Base-by-base conservation (phyloP, 306 rosid genomes). In the Glycyrrhiza uralensis region DNA sequence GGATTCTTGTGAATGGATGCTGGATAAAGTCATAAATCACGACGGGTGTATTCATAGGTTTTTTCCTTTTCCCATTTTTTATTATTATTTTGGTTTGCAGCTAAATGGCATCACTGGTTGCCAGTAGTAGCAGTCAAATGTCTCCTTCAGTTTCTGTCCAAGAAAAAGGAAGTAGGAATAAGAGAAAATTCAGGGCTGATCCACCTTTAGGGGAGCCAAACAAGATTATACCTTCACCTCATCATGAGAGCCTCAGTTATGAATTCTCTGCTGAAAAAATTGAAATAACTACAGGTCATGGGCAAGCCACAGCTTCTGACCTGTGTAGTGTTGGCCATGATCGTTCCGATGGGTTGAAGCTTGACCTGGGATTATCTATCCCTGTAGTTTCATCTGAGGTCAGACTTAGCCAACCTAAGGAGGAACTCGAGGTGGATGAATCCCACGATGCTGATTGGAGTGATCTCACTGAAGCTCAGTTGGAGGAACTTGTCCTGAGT, bases 101-200 rank as follows among this genome's bases (percentile, higher is more conserved):
- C 81, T 67, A 66, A 89, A 92, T 94, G 96, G 87, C 89, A 26
- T 94, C 98, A 29, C 36, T 89, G 85, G 94, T 85, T 46, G 86
- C 92, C 63, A 64, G 80, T 71, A 69, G 79, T 74, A 82, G 69
- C 77, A 79, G 77, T 74, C 91, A 85, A 42, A 74, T 80, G 30
- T 70, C 89, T 79, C 81, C 92, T 46, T 82, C 90, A n/a, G 66
- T 85, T 36, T 74, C 89, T 42, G 64, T 85, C 26, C 90, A 87
- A 86, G 97, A 93, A 57, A 88, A 88, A 77, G 96, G 90, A 44
- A 90, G 94, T 73, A 82, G 95, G 79, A 94, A 91, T 78, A 94
- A 94, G 87, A 91, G 97, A 84, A 91, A 94, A 72, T 94, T 86
- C 82, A 88, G 97, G 82, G 91, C 95, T n/a, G 98, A 91, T 86